A percentile compares a stretch with the other conserved stretches of the same genome.
Conservation (phyloP, 2,329 filamentous ascomycete species). For the Trichothecium roseum region DNA sequence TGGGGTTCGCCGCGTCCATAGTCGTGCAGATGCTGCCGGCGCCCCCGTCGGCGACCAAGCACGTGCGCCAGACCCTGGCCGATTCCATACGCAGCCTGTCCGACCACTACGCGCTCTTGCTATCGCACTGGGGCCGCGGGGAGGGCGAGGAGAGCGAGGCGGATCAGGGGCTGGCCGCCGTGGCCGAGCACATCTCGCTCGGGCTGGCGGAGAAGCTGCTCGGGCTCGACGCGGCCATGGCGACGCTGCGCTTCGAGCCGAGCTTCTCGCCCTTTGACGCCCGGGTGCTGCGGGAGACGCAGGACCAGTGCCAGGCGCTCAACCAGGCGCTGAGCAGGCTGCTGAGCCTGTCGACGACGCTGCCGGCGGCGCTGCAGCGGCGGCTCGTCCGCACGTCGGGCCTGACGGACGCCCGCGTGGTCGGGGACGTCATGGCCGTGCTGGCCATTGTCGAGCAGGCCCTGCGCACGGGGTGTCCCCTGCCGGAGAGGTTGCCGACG, state of each 20-base stretch:
- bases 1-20: slow-evolving; percentile 30
- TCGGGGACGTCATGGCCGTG: slow-evolving; percentile 41
- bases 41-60: slow-evolving; percentile 33
- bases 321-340: slow-evolving; percentile 22
- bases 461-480: slow-evolving; percentile 33
- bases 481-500: slow-evolving; percentile 35
- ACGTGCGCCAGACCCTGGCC: slow-evolving; percentile 33
- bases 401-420: slow-evolving; percentile 28
- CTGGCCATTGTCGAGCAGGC: slow-evolving; percentile 34
- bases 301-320: slow-evolving; percentile 19
- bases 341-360: slow-evolving; percentile 18
- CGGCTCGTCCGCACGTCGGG: slow-evolving; percentile 26
- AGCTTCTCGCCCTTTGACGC: slow-evolving; percentile 19
- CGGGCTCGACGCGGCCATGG: slow-evolving; percentile 14
- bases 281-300: slow-evolving; percentile 16
- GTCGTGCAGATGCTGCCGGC: slow-evolving; percentile 35
- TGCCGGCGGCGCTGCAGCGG: slow-evolving; percentile 28
- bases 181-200: slow-evolving; percentile 18
- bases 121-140: slow-evolving; percentile 33
- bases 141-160: too few relatives aligned
- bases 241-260: slow-evolving; percentile 17
- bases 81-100: slow-evolving; percentile 29
- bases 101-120: slow-evolving; percentile 36
- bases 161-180: slow-evolving; percentile 18
- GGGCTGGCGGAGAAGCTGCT: slow-evolving; percentile 17